These are phyloP conservation scores for Russula brevipes DNA, from an alignment of 768 basidiomycete species.

Conservation along the genomic window DNA sequence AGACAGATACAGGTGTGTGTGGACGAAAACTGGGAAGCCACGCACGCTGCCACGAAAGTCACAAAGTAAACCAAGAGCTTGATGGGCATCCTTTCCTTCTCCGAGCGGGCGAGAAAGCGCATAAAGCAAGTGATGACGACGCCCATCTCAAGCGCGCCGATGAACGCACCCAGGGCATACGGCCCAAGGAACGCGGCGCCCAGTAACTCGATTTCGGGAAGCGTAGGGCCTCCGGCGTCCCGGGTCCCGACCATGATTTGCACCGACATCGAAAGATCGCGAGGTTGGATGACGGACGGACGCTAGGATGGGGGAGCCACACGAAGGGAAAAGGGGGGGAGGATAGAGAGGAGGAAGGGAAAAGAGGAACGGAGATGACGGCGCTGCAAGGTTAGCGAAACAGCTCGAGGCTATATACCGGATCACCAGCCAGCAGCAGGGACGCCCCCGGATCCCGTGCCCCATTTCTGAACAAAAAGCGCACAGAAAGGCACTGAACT, in stretches of 20 bases:
- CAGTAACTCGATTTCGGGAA: neutral
- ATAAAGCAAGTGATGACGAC: conserved; percentile 27
- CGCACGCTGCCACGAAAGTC: conserved; percentile 27
- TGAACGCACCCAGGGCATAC: conserved; percentile 20
- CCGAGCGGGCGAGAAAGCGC: conserved; percentile 27
- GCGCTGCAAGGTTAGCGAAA: too few relatives aligned
- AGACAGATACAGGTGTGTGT: too few relatives aligned
- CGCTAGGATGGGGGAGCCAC: neutral
- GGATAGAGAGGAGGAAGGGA: too few relatives aligned
- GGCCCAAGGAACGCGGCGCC: conserved; percentile 27
- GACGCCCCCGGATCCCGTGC: too few relatives aligned
- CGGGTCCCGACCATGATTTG: neutral
- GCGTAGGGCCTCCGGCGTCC: neutral
- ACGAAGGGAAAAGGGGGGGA: too few relatives aligned
- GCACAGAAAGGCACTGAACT: too few relatives aligned
- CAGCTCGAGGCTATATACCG: too few relatives aligned
- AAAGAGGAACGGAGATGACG: too few relatives aligned
- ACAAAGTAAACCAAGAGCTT: conserved; percentile 27
- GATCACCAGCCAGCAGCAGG: too few relatives aligned
- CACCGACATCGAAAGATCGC: neutral
- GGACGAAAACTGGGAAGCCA: neutral
- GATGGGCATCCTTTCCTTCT: conserved; percentile 22
- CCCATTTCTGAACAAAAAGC: too few relatives aligned
- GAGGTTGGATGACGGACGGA: neutral
- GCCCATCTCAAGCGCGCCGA: conserved; percentile 29